Base-by-base conservation (phyloP, 352 stramenopile genomes). In the Pythium periplocum region DNA sequence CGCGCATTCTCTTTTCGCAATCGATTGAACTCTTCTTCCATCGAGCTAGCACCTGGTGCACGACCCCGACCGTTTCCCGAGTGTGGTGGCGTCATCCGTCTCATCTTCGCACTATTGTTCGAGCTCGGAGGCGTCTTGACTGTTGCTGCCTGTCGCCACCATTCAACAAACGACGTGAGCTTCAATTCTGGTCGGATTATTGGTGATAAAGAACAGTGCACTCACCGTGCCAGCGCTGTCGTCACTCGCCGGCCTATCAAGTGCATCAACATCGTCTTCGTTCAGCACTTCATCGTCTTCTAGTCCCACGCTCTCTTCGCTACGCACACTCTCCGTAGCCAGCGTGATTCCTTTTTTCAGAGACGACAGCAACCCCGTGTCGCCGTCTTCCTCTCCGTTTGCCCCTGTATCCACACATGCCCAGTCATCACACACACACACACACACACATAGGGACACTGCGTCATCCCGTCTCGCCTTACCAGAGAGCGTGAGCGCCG, bases 401-500 rank as follows among this genome's bases (percentile, higher is more conserved):
- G 9, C 38, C 30, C 31, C 60, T 26, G 37, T 40, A 17, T 30
- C 58, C 33, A 55, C 2, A 57, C 17, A 26, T 26, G 17, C 17
- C 17, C 17, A 41, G 17, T 53, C 37, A 32, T 58, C 42, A 59
- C 47, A 42, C 6, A 12, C 9, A 41, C 26, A 52, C 9, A 41
- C 26, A 52, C 46, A 55, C 40, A 37, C 11, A 60, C 4, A 62
- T 42, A 30, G 7, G 52, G 34, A 48, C 8, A 48, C 36, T n/a
- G n/a, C 39, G 10, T 45, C 17, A 56, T 51, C 6, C 50, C 55
- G 33, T 37, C 33, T 48, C 2, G 7, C 40, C n/a, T 42, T 33
- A 72, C 71, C 70, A 8, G 69, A 59, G 34, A 93, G 73, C n/a
- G 75, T 91, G 44, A 87, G 64, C 26, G 84, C 81, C 17, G 82